Evolutionary conservation across 768 basidiomycete species (phyloP).

Genomic region (Russula foetens): DNA sequence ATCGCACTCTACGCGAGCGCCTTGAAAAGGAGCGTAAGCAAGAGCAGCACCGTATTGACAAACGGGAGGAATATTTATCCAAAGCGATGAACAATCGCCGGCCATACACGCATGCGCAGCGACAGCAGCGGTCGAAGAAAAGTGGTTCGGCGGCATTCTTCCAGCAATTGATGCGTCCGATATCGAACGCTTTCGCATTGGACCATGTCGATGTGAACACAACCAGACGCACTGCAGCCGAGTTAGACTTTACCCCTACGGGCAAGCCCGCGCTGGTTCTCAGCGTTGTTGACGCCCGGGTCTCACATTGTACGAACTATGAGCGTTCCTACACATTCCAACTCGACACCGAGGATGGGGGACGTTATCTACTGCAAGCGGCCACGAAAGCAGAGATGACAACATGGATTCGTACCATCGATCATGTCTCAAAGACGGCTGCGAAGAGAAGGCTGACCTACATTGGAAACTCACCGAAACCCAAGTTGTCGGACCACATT

Average conservation of each 20-base stretch:
- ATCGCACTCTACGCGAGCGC: constrained; percentile 58
- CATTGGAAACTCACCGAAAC: constrained; percentile 66
- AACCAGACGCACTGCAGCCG: constrained; percentile 53
- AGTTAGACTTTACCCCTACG: constrained; percentile 66
- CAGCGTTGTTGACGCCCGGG: constrained; percentile 63
- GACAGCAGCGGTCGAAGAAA: constrained; percentile 81
- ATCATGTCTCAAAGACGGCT: constrained; percentile 59
- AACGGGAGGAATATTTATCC: constrained; percentile 66
- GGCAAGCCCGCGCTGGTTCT: constrained; percentile 71
- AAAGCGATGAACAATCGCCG: constrained; percentile 58
- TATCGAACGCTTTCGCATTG: constrained; percentile 76
- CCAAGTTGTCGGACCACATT: constrained; percentile 66
- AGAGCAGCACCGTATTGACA: constrained; percentile 65
- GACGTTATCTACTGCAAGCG: constrained; percentile 73
- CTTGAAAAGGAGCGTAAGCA: constrained; percentile 68
- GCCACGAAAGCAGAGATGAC: constrained; percentile 60
- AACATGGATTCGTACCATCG: constrained; percentile 72
- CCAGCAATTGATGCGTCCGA: constrained; percentile 81
- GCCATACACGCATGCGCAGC: constrained; percentile 44
- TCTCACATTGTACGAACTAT: constrained; percentile 66
- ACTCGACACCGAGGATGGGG: constrained; percentile 81
- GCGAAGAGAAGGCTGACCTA: constrained; percentile 78
- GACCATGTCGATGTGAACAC: constrained; percentile 38
- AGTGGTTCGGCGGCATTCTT: constrained; percentile 78
- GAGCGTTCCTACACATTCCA: constrained; percentile 79